Percentiles rank a stretch among this genome's conserved stretches.
Evolutionary conservation across 345 rosid genomes (phyloP).

Genomic region (Linum tenue): DNA sequence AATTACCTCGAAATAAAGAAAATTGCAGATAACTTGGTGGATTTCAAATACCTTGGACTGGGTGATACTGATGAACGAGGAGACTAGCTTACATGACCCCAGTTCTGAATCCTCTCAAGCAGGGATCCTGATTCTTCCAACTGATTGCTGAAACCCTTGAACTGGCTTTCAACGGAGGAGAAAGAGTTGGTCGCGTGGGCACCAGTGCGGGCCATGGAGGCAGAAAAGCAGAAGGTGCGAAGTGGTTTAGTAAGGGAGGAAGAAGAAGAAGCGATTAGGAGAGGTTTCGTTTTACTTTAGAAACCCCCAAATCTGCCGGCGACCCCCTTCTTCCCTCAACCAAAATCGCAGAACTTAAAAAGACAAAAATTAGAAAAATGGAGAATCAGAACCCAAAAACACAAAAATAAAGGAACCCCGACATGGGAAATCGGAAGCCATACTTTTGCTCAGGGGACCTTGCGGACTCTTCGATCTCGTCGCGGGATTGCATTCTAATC

Average conservation of each 20-base stretch:
- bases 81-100: constrained; percentile 66
- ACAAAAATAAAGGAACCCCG: too few species aligned
- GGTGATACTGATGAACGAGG: constrained; percentile 81
- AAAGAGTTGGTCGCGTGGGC: constrained; percentile 26
- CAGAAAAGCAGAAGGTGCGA: constrained; percentile 11
- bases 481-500: too few species aligned
- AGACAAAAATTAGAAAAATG: too few species aligned
- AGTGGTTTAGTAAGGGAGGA: not conserved
- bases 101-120: constrained; percentile 61
- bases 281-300: not conserved
- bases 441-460: too few species aligned
- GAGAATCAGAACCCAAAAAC: too few species aligned
- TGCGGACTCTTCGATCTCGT: too few species aligned
- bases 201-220: constrained; percentile 37
- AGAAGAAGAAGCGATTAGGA: not conserved
- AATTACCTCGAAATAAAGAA: constrained; percentile 16
- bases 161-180: constrained; percentile 57
- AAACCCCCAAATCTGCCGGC: too few species aligned
- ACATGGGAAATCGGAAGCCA: too few species aligned
- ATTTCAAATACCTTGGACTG: constrained; percentile 51
- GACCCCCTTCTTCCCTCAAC: too few species aligned
- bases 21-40: not conserved
- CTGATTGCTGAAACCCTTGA: constrained; percentile 58
- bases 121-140: constrained; percentile 65
- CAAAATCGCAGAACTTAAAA: too few species aligned